phyloP scores from a whole-genome alignment of 2,329 filamentous ascomycete species.

The Periglandula ipomoeae region DNA sequence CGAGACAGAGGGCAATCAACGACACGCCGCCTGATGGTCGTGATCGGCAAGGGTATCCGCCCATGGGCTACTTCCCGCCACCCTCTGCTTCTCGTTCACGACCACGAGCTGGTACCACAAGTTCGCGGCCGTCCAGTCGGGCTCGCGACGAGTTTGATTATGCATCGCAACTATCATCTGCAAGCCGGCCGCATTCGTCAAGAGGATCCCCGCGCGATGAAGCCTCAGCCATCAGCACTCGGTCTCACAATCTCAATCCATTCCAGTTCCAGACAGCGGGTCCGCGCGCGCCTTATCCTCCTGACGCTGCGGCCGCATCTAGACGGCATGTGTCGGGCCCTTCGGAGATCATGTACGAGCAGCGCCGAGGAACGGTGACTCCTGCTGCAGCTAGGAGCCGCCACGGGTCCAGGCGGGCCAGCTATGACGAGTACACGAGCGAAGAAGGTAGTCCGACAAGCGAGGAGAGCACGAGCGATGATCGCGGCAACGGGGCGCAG shows the following conservation, averaged over 20 bases:
- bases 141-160: constrained; percentile 35
- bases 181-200: constrained; percentile 21
- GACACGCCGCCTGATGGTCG: constrained; percentile 24
- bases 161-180: constrained; percentile 7
- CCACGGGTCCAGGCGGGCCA: constrained; percentile 20
- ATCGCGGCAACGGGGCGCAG: constrained; percentile 25
- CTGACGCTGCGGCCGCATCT: constrained; percentile 22
- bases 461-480: constrained; percentile 28
- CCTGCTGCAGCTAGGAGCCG: constrained; percentile 24
- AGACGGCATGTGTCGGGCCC: constrained; percentile 30
- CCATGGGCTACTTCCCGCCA: constrained; percentile 43
- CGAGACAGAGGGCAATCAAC: constrained; percentile 29
- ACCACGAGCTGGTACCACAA: constrained; percentile 32
- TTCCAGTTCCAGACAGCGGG: constrained; percentile 44
- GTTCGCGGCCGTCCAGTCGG: constrained; percentile 25
- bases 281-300: constrained; percentile 26
- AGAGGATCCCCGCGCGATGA: constrained; percentile 24
- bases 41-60: constrained; percentile 30
- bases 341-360: constrained; percentile 17
- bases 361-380: constrained; percentile 17
- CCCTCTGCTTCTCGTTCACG: constrained; percentile 32
- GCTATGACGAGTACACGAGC: constrained; percentile 23
- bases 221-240: constrained; percentile 19
- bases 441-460: constrained; percentile 26
- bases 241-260: constrained; percentile 29